phyloP scores from a whole-genome alignment of 1,284 basidiomycete species.

The Sanghuangporus sanghuang region DNA sequence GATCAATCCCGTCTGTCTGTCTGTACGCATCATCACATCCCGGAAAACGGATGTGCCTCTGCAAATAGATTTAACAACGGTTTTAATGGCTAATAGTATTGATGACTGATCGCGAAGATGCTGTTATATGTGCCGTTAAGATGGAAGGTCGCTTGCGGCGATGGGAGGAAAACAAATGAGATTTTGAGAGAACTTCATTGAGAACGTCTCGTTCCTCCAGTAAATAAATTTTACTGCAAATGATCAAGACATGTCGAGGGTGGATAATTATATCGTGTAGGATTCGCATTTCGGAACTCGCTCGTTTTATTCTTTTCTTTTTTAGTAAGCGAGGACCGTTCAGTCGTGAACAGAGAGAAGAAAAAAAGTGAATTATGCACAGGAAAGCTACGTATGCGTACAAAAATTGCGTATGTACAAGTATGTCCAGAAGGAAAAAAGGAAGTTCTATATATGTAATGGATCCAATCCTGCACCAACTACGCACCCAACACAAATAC shows the following conservation, averaged over 20 bases:
- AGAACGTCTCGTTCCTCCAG: too few species aligned
- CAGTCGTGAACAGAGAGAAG: too few species aligned
- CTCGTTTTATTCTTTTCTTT: too few species aligned
- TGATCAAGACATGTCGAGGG: too few species aligned
- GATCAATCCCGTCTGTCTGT: neutral
- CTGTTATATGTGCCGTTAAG: neutral
- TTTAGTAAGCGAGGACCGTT: too few species aligned
- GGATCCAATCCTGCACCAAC: neutral
- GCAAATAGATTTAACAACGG: too few species aligned
- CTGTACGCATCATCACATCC: neutral
- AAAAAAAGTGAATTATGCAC: neutral
- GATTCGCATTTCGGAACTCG: too few species aligned
- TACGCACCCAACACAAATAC: neutral
- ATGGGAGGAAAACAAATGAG: neutral
- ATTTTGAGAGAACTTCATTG: neutral
- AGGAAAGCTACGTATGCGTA: neutral
- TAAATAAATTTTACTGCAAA: too few species aligned
- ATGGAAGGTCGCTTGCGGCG: neutral
- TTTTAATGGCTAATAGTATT: too few species aligned
- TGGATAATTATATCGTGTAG: too few species aligned
- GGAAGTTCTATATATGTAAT: neutral
- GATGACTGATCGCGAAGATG: too few species aligned
- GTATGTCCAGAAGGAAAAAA: neutral
- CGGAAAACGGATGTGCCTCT: too few species aligned
- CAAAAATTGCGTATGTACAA: neutral